A percentile compares a stretch with the other conserved stretches of the same genome.
Conservation (phyloP, 164 flowering plant genomes). For the Pachysandra terminalis region DNA sequence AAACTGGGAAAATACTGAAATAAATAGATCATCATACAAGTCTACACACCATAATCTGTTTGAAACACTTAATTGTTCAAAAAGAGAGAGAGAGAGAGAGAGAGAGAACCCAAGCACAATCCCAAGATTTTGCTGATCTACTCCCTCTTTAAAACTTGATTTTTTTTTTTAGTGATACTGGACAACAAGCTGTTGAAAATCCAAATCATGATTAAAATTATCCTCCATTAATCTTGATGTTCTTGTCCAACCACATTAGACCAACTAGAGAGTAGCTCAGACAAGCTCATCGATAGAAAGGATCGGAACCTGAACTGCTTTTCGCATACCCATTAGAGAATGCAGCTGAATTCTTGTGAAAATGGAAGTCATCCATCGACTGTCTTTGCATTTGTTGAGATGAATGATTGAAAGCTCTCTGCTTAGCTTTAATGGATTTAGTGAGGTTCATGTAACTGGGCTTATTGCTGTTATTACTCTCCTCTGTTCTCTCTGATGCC, state of each 20-base stretch:
- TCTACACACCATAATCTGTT: too few species aligned
- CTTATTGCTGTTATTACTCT: constrained; percentile 28
- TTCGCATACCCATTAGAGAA: constrained; percentile 48
- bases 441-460: constrained; percentile 83
- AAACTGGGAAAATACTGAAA: too few species aligned
- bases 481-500: constrained; percentile 50
- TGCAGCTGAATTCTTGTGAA: constrained; percentile 41
- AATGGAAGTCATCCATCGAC: constrained; percentile 80
- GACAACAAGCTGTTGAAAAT: constrained; percentile 64
- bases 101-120: too few species aligned
- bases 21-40: too few species aligned
- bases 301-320: constrained; percentile 49
- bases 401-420: constrained; percentile 25
- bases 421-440: constrained; percentile 80
- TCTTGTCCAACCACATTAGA: too few species aligned
- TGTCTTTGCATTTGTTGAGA: constrained; percentile 54
- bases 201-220: constrained; percentile 29
- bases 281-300: constrained; percentile 35
- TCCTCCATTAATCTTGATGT: too few species aligned
- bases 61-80: too few species aligned
- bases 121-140: too few species aligned
- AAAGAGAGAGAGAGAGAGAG: too few species aligned
- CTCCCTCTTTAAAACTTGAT: too few species aligned
- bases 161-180: constrained; percentile 10
- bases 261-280: constrained; percentile 26